These are phyloP conservation scores for Adiantum capillusveneris DNA, from an alignment of 75 land plant species.

Conservation along the genomic window DNA sequence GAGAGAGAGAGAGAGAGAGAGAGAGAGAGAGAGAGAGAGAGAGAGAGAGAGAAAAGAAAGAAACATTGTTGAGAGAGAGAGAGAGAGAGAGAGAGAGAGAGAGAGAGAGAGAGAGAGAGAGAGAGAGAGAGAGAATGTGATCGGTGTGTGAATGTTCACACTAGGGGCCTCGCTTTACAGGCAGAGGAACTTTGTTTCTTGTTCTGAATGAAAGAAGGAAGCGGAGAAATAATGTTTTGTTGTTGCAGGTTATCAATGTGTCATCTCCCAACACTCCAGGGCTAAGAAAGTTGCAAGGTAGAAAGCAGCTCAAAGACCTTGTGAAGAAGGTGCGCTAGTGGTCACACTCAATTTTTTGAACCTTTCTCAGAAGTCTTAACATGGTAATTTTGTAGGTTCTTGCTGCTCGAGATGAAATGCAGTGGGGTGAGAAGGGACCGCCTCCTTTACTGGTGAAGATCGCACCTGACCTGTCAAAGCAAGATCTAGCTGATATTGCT, in stretches of 20 bases:
- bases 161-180: no score
- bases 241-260: constrained; percentile 78
- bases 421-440: constrained; percentile 98
- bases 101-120: no score
- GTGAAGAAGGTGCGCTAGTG: constrained; percentile 66
- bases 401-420: constrained; percentile 99
- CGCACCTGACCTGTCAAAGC: constrained; percentile 95
- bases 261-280: constrained; percentile 99
- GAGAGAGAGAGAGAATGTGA: no score
- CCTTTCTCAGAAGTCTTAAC: background rate
- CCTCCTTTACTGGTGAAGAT: constrained; percentile 99
- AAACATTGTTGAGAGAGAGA: no score
- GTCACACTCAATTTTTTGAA: background rate
- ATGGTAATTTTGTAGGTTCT: constrained; percentile 52
- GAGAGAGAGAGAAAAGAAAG: no score
- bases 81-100: no score
- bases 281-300: constrained; percentile 87
- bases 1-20: no score
- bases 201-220: no score
- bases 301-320: constrained; percentile 89
- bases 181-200: no score
- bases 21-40: no score
- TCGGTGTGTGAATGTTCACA: no score
- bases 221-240: no score
- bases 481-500: constrained; percentile 96